These are phyloP conservation scores for Hanseniaspora gamundiae DNA, from an alignment of 1,139 yeast genomes.

Conservation along the genomic window DNA sequence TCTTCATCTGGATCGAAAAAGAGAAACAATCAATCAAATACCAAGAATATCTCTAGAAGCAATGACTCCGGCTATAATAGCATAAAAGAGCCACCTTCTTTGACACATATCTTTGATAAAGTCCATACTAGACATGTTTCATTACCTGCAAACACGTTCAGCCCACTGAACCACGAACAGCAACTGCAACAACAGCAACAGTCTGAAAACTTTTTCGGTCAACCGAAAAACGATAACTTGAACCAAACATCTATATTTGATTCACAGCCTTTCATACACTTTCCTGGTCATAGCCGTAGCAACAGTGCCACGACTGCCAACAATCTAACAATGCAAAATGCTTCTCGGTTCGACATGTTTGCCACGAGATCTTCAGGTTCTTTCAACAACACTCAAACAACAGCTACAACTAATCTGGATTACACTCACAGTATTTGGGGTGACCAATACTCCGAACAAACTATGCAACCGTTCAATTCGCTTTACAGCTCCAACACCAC, in stretches of 20 bases:
- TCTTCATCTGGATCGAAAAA: neutral
- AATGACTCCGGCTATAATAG: too few species aligned
- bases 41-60: neutral
- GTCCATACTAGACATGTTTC: constrained; percentile 1
- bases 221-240: too few species aligned
- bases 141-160: neutral
- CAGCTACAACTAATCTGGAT: too few species aligned
- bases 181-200: neutral
- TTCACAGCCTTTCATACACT: too few species aligned
- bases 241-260: too few species aligned
- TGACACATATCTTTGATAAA: neutral
- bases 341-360: neutral
- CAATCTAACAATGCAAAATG: neutral
- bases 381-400: too few species aligned
- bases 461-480: too few species aligned
- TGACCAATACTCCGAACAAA: too few species aligned
- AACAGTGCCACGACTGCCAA: neutral
- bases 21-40: neutral
- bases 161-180: neutral
- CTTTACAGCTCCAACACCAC: too few species aligned
- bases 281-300: neutral
- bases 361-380: too few species aligned
- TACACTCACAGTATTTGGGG: too few species aligned
- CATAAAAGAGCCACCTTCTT: neutral
- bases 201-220: too few species aligned